A percentile compares a stretch with the other conserved stretches of the same genome.
These are phyloP conservation scores for Limnanthes douglasii DNA, from an alignment of 345 rosid genomes.

Conservation along the genomic window DNA sequence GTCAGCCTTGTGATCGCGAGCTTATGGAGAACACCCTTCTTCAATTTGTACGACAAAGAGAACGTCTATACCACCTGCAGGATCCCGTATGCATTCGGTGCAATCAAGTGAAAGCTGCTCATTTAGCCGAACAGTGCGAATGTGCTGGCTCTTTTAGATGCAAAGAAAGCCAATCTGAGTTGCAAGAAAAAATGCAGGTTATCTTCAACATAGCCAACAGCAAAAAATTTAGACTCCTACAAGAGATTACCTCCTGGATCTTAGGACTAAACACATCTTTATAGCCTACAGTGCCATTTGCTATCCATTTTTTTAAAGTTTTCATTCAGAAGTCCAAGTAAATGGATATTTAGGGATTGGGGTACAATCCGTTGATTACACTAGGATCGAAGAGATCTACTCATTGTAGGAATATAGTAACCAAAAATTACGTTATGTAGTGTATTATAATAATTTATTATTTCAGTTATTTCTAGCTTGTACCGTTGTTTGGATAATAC, in stretches of 20 bases:
- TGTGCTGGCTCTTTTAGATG: constrained; percentile 76
- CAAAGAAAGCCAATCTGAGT: constrained; percentile 56
- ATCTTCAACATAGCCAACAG: constrained; percentile 46
- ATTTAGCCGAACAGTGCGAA: constrained; percentile 65
- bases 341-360: no score
- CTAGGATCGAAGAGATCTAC: no score
- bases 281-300: neutral
- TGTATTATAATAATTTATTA: no score
- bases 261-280: constrained; percentile 14
- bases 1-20: constrained; percentile 66
- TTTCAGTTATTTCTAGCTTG: no score
- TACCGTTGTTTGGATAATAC: no score
- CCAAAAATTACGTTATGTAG: no score
- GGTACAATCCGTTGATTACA: no score
- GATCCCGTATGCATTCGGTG: constrained; percentile 73
- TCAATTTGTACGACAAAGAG: constrained; percentile 72
- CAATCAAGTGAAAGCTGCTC: constrained; percentile 83
- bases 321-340: no score
- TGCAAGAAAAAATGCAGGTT: constrained; percentile 46
- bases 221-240: constrained; percentile 49
- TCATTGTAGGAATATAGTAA: no score
- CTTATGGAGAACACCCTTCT: constrained; percentile 76
- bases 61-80: constrained; percentile 71
- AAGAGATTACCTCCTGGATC: constrained; percentile 57
- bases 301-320: no score